These are phyloP conservation scores for Backusella tuberculispora DNA, from an alignment of 192 early-diverging fungal species.

Conservation along the genomic window DNA sequence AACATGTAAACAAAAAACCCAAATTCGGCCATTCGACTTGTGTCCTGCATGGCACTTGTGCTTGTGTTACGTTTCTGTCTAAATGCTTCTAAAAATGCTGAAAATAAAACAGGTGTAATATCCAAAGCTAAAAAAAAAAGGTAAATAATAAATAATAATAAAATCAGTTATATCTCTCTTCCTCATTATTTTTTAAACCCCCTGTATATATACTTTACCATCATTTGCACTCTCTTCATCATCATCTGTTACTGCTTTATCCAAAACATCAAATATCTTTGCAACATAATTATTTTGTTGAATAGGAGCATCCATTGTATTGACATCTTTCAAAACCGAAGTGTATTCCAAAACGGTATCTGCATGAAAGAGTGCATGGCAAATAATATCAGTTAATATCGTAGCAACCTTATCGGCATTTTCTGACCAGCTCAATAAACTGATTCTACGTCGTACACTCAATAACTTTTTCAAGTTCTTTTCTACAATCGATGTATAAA, in stretches of 20 bases:
- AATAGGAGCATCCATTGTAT: neutral
- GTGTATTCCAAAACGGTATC: slow-evolving; percentile 38
- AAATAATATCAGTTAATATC: neutral
- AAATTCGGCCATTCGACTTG: slow-evolving; percentile 30
- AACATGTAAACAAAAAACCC: slow-evolving; percentile 30
- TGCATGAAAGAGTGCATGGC: slow-evolving; percentile 31
- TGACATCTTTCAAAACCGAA: slow-evolving; percentile 25
- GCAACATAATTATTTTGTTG: slow-evolving; percentile 22
- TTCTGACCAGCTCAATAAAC: neutral
- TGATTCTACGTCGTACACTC: slow-evolving; percentile 17
- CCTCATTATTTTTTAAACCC: neutral
- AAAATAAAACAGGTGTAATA: slow-evolving; percentile 26
- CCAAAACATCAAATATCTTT: slow-evolving; percentile 35
- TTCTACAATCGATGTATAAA: slow-evolving; percentile 18
- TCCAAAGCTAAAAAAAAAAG: slow-evolving; percentile 7
- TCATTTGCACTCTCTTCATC: neutral
- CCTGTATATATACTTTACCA: slow-evolving; percentile 12
- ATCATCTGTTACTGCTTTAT: neutral
- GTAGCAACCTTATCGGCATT: neutral
- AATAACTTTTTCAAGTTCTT: neutral
- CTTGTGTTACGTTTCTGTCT: slow-evolving; percentile 28
- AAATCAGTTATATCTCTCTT: neutral
- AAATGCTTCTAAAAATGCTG: slow-evolving; percentile 23
- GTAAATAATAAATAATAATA: neutral
- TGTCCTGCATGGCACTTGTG: slow-evolving; percentile 26